Evolutionary conservation across 2,329 filamentous ascomycete species (phyloP), one percentile per base, ranked within the genome.

Genomic region (Colletotrichum neosansevieriae): DNA sequence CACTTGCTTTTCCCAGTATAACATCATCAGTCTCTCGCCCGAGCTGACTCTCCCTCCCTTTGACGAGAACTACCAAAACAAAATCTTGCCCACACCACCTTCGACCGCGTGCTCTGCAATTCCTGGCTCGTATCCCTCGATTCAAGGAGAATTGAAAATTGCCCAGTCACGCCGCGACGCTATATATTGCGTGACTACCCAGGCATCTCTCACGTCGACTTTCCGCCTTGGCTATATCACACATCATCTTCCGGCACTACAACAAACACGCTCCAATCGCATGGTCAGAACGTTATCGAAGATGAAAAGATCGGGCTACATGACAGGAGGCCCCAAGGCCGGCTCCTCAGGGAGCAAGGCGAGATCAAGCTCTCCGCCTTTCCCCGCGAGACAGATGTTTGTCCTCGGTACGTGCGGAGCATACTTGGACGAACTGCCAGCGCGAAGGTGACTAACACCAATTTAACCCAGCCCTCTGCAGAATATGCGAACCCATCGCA

Each of bases 401-500:
- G 83, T 87, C 59, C 75, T 84, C 12, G 82, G 82, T 84, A 76
- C 72, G 81, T 77, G 32, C 32, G n/a, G 6, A 6, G 13, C 50
- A 19, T 5, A 32, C 50, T 54, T 54, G 21, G 32, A 54, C 32
- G 50, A 38, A 19, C 15, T 6, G 32, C 2, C 6, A 32, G 32
- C 32, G 50, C 50, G 19, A 36, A 6, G n/a, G 32, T 17, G 36
- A 11, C 24, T 57, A 24, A 54, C 32, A 36, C 29, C 11, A 15
- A 45, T 12, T 13, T 13, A 5, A 24, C n/a, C 1, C 71, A 97
- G 94, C 94, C 51, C 86, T 97, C 76, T 97, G 94, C 82, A 91
- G 96, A 76, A 95, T 99, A 83, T 98, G 94, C 85, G 96, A 99
- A 79, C 96, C 96, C 59, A 98, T 99, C 79, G 96, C 96, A 6